Conservation (phyloP, 768 basidiomycete genomes). For the Termitomyces sp. region DNA sequence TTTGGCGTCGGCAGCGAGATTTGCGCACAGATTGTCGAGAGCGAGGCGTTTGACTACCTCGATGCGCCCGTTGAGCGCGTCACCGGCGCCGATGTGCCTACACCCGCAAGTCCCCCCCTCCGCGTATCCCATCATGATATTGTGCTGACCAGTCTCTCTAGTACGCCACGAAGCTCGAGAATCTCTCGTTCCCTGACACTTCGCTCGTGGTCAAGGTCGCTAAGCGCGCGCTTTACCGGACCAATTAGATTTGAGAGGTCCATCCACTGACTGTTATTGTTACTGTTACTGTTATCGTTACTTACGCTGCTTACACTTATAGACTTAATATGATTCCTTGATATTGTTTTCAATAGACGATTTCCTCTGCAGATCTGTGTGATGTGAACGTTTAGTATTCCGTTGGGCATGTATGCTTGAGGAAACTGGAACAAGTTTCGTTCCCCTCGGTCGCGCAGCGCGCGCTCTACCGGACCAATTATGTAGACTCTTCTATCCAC, state of each 20-base stretch:
- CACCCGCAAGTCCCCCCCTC: conserved; percentile 67
- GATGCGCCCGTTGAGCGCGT: conserved; percentile 98
- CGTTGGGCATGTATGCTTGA: too few species aligned
- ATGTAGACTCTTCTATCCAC: conserved; percentile 19
- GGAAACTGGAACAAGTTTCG: too few species aligned
- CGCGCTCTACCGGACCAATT: conserved; percentile 85
- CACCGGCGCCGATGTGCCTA: conserved; percentile 96
- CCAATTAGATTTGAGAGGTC: conserved; percentile 47
- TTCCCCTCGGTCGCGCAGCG: conserved; percentile 72
- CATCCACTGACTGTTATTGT: too few species aligned
- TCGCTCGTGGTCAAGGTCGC: conserved; percentile 89
- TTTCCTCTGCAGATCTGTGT: too few species aligned
- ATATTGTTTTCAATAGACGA: too few species aligned
- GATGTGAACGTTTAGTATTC: too few species aligned
- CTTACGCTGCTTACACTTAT: too few species aligned
- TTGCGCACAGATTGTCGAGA: conserved; percentile 95
- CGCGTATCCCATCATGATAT: conserved; percentile 1
- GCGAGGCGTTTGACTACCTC: conserved; percentile 96
- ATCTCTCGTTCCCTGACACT: conserved; percentile 91
- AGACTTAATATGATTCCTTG: too few species aligned
- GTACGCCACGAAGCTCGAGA: conserved; percentile 90
- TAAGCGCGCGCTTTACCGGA: conserved; percentile 88
- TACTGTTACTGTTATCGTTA: too few species aligned
- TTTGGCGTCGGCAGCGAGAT: conserved; percentile 99
- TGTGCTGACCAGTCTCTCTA: conserved; percentile 25